Evolutionary conservation across 805 yeast genomes (phyloP).

Genomic region (Saitoella complicata): DNA sequence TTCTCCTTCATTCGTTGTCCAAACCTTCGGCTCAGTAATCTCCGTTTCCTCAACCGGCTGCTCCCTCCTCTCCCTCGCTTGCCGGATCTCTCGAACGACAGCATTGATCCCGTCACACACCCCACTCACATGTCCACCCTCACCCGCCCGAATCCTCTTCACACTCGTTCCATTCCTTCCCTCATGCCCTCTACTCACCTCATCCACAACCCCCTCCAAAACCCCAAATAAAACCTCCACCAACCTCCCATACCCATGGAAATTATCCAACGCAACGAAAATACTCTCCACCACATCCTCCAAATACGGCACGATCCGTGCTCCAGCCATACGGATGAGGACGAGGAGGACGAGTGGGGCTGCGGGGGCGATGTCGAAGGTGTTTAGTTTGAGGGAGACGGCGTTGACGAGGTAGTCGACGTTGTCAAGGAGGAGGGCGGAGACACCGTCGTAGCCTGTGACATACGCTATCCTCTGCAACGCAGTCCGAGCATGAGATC

Average conservation of each 20-base stretch:
- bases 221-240: constrained; percentile 60
- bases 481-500: too few species aligned
- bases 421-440: constrained; percentile 42
- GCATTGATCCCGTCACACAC: too few species aligned
- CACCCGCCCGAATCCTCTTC: too few species aligned
- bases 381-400: constrained; percentile 51
- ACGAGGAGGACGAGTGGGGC: constrained; percentile 55
- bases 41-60: too few species aligned
- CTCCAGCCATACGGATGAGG: constrained; percentile 55
- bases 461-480: constrained; percentile 32
- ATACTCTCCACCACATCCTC: constrained; percentile 59
- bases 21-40: too few species aligned
- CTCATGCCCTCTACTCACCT: not conserved
- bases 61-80: too few species aligned
- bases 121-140: too few species aligned
- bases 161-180: not conserved
- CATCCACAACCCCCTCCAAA: constrained; percentile 43
- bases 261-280: constrained; percentile 63
- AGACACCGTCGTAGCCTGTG: constrained; percentile 37
- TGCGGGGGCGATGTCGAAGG: constrained; percentile 58
- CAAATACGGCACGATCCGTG: constrained; percentile 43
- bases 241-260: constrained; percentile 62
- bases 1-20: constrained; percentile 16
- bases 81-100: too few species aligned
- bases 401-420: constrained; percentile 70